phyloP scores from a whole-genome alignment of 768 basidiomycete genomes.

The Rossbeevera mucosa region DNA sequence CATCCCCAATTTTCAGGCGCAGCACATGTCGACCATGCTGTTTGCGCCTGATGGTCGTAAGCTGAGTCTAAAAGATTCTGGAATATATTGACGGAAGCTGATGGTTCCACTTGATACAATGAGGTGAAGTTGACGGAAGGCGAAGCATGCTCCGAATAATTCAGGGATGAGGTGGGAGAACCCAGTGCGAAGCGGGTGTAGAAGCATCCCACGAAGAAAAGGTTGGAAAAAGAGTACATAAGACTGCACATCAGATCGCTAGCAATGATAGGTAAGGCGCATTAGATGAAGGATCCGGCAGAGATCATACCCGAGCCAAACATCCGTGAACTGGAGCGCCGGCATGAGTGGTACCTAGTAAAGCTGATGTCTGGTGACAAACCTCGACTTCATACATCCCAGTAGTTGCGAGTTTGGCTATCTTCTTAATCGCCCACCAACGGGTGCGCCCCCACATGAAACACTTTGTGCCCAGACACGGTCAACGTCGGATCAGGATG shows the following conservation, averaged over 20 bases:
- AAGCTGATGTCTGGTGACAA: conserved; percentile 3
- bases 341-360: conserved; percentile 1
- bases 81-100: neutral
- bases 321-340: conserved; percentile 63
- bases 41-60: conserved; percentile 35
- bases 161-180: neutral
- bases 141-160: neutral
- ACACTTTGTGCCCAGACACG: conserved; percentile 44
- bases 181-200: conserved; percentile 39
- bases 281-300: neutral
- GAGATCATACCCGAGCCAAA: conserved; percentile 75
- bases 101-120: neutral
- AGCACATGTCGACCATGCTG: conserved; percentile 42
- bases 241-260: conserved; percentile 85
- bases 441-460: conserved; percentile 36
- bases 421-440: conserved; percentile 73
- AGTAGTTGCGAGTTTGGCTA: conserved; percentile 60
- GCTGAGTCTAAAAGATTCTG: conserved; percentile 3
- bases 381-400: conserved; percentile 77
- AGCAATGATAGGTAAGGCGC: conserved; percentile 8
- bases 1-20: conserved; percentile 52
- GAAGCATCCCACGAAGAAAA: conserved; percentile 72
- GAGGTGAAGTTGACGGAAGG: neutral
- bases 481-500: neutral
- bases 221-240: conserved; percentile 64